Evolutionary conservation across 805 yeast species (phyloP), one percentile per base, ranked within the genome.

Genomic region (Wickerhamiella slavikovae): DNA sequence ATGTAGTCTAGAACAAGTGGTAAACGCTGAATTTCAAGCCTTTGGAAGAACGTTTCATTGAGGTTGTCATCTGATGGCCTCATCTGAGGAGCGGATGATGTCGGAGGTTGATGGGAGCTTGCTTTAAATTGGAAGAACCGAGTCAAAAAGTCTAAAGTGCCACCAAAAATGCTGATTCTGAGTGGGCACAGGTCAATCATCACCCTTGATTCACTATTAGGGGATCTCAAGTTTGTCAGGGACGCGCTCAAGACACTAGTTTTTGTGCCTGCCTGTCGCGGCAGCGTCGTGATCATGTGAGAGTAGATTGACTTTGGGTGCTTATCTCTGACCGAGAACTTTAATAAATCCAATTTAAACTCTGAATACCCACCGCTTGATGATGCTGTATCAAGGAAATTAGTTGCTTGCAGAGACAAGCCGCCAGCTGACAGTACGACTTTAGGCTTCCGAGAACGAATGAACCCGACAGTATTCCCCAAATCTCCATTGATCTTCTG

Each of bases 141-240:
- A 0, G 69, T 66, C 19, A 82, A 40, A 39, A 85, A 83, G 32
- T 82, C 94, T 13, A 82, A 56, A 1, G 95, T 78, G 43, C 85
- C 96, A 48, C 89, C 98, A 49, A 89, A 96, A 25, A 89, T 69
- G 46, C 79, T 80, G 11, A 89, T 49, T 29, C 93, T 57, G 25
- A 89, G 44, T 0, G 98, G 98, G 13, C 76, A 54, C 0, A 79
- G 51, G 2, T 24, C 26, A 6, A 14, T 5, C 7, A 7, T n/a
- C n/a, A n/a, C n/a, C n/a, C n/a, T n/a, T n/a, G n/a, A n/a, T n/a
- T n/a, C n/a, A n/a, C n/a, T n/a, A n/a, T n/a, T n/a, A n/a, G n/a
- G n/a, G n/a, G n/a, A n/a, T n/a, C n/a, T n/a, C n/a, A n/a, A n/a
- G n/a, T n/a, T n/a, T n/a, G n/a, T 18, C 21, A 18, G 10, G 10